Evolutionary conservation across 495 filamentous ascomycete species (phyloP).

Genomic region (Podospora anserina): DNA sequence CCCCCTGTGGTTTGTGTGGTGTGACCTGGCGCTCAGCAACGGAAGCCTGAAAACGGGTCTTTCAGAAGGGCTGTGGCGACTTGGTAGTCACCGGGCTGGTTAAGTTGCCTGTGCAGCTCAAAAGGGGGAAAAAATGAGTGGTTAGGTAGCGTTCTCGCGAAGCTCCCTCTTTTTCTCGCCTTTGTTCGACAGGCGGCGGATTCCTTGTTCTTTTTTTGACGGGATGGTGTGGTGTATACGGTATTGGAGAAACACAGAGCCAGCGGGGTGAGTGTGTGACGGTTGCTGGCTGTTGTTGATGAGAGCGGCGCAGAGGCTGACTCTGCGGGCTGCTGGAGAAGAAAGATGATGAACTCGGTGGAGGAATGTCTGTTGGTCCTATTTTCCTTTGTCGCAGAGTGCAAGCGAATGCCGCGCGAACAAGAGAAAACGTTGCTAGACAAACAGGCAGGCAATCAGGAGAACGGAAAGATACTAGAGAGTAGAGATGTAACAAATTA

Average conservation of each 20-base stretch:
- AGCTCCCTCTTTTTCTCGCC: conserved; percentile 15
- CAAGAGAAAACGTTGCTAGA: conserved; percentile 31
- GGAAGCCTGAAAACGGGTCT: conserved; percentile 42
- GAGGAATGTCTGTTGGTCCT: conserved; percentile 24
- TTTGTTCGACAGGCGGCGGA: conserved; percentile 15
- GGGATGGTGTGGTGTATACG: conserved; percentile 1
- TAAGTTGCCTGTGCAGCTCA: background rate
- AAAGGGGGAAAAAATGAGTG: background rate
- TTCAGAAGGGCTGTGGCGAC: conserved; percentile 30
- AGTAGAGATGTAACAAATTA: conserved; percentile 17
- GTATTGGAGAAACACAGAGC: background rate
- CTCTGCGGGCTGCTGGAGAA: conserved; percentile 8
- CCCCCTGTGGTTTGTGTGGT: conserved; percentile 26
- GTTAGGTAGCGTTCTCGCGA: conserved; percentile 8
- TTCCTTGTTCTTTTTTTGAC: conserved; percentile 14
- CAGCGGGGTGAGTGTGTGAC: conserved; percentile 5
- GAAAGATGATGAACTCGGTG: conserved; percentile 13
- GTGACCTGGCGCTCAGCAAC: conserved; percentile 27
- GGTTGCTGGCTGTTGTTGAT: conserved; percentile 3
- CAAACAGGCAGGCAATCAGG: conserved; percentile 32
- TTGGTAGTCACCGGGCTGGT: conserved; percentile 6
- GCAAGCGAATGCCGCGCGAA: conserved; percentile 51
- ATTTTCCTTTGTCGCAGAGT: conserved; percentile 40
- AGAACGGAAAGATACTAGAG: conserved; percentile 16
- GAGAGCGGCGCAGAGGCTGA: conserved; percentile 14